Evolutionary conservation across 139 green algal species (phyloP).

Genomic region (Tetratostichococcus sp.): DNA sequence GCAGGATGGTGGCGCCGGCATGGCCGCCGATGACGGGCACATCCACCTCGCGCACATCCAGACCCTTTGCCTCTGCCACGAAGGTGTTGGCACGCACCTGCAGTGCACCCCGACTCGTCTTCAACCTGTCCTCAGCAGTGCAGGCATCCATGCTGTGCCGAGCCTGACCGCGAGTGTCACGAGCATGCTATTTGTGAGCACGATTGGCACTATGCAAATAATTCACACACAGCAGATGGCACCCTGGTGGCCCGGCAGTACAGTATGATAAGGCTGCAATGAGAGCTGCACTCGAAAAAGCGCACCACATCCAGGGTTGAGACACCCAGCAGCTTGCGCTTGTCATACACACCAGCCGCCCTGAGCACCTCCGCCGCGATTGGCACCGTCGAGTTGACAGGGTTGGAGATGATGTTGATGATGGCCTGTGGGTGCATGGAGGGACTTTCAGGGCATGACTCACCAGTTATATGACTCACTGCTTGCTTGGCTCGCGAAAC

Average conservation of each 20-base stretch:
- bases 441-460: no score
- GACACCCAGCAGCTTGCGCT: slow-evolving; percentile 56
- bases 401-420: slow-evolving; percentile 93
- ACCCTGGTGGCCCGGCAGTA: no score
- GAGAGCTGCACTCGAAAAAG: background rate
- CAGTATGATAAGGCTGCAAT: no score
- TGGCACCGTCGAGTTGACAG: slow-evolving; percentile 97
- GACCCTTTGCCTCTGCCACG: slow-evolving; percentile 54
- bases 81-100: slow-evolving; percentile 58
- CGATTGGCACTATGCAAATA: no score
- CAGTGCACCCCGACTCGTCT: no score
- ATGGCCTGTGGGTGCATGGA: slow-evolving; percentile 25
- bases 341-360: slow-evolving; percentile 69
- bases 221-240: no score
- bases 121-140: no score
- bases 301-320: slow-evolving; percentile 85
- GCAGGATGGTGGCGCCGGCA: slow-evolving; percentile 96
- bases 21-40: slow-evolving; percentile 97
- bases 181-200: no score
- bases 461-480: no score
- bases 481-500: no score
- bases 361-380: slow-evolving; percentile 95
- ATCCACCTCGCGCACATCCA: slow-evolving; percentile 73
- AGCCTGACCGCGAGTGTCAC: no score
- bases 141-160: no score